phyloP scores from a whole-genome alignment of 192 early-diverging fungal genomes.

The Coemansia sp. region DNA sequence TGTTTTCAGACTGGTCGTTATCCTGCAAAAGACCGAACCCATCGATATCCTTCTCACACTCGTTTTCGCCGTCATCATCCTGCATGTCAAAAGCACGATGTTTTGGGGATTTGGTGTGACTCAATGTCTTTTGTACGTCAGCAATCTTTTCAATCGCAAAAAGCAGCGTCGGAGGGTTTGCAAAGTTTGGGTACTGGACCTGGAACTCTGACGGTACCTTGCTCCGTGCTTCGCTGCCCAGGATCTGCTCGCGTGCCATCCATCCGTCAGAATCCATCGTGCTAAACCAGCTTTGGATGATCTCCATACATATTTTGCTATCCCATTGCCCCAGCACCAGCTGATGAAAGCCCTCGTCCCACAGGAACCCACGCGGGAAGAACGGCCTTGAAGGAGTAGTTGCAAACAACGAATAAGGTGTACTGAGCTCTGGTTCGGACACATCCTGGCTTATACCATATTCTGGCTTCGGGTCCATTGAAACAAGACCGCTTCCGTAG shows the following conservation, averaged over 20 bases:
- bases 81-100: constrained; percentile 4
- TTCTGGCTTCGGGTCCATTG: constrained; percentile 59
- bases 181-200: constrained; percentile 87
- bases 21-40: neutral
- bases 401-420: constrained; percentile 72
- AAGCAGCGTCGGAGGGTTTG: constrained; percentile 88
- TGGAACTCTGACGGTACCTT: constrained; percentile 91
- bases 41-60: neutral
- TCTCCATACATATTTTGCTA: constrained; percentile 79
- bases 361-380: constrained; percentile 95
- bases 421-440: constrained; percentile 61
- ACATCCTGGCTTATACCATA: constrained; percentile 60
- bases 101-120: neutral
- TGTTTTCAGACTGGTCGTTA: no score
- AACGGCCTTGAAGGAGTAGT: constrained; percentile 88
- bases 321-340: constrained; percentile 84
- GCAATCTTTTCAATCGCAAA: constrained; percentile 67
- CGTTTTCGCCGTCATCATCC: neutral
- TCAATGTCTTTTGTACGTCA: constrained; percentile 53
- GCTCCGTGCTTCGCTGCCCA: constrained; percentile 89
- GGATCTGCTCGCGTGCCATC: constrained; percentile 93
- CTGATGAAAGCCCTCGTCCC: constrained; percentile 95
- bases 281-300: constrained; percentile 75
- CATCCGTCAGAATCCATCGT: constrained; percentile 83
- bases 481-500: constrained; percentile 37